phyloP scores from a whole-genome alignment of 176 grass and related monocot genomes.

The Thalia dealbata region DNA sequence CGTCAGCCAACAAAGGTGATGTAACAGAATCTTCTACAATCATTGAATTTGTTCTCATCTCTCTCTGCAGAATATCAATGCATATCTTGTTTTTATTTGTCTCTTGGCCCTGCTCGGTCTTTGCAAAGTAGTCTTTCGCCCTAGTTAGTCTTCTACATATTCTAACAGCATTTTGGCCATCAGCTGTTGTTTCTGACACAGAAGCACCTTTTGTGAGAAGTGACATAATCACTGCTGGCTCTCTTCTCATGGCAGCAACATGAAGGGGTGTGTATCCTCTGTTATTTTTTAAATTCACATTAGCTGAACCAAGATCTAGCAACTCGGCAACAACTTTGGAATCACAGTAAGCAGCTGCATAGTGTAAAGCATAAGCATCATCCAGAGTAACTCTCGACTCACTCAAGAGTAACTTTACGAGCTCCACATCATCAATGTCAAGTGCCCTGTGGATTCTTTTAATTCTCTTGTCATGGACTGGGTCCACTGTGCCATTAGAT shows the following conservation, averaged over 20 bases:
- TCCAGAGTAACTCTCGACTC: conserved; percentile 89
- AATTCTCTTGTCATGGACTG: conserved; percentile 66
- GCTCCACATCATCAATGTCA: conserved; percentile 91
- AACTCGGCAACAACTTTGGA: conserved; percentile 80
- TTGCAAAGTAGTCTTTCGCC: conserved; percentile 60
- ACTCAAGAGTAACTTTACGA: conserved; percentile 89
- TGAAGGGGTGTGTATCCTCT: conserved; percentile 79
- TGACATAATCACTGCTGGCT: conserved; percentile 70
- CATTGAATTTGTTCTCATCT: conserved; percentile 71
- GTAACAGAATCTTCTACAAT: conserved; percentile 73
- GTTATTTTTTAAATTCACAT: conserved; percentile 80
- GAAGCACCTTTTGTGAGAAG: conserved; percentile 66
- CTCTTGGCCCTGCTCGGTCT: conserved; percentile 62
- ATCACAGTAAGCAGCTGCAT: conserved; percentile 88
- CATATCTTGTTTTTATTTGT: conserved; percentile 95
- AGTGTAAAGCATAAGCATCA: conserved; percentile 80
- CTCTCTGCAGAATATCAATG: conserved; percentile 89
- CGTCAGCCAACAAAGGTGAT: conserved; percentile 82
- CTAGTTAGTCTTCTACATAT: conserved; percentile 82
- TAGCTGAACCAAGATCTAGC: conserved; percentile 47
- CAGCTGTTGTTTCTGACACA: conserved; percentile 50
- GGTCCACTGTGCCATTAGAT: conserved; percentile 25
- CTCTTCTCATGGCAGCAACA: conserved; percentile 92
- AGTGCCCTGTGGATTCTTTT: conserved; percentile 76
- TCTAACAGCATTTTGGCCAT: conserved; percentile 55